Conservation (phyloP, 805 yeast genomes). For the Candida cerambycidarum region DNA sequence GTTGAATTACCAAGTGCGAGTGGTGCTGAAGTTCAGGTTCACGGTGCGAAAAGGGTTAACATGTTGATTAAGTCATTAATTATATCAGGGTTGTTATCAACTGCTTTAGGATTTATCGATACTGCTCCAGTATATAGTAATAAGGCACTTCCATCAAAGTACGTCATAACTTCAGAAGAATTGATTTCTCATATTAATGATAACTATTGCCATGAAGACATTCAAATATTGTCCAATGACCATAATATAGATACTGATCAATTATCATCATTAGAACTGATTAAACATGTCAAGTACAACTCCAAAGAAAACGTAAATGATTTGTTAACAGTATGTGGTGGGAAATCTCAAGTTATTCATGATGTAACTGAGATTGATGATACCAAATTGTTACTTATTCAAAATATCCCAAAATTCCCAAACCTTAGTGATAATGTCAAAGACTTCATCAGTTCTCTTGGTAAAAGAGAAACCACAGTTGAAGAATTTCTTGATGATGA, state of each 20-base stretch:
- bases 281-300: slow-evolving; percentile 8
- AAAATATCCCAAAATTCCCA: slow-evolving; percentile 7
- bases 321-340: slow-evolving; percentile 3
- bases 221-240: slow-evolving; percentile 2
- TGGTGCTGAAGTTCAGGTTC: too few relatives aligned
- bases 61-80: slow-evolving; percentile 7
- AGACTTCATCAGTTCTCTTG: slow-evolving; percentile 9
- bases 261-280: background rate
- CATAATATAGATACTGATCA: background rate
- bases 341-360: slow-evolving; percentile 1
- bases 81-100: slow-evolving; percentile 5
- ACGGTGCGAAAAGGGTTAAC: slow-evolving; percentile 15
- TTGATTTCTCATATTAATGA: slow-evolving; percentile 16
- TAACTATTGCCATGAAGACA: slow-evolving; percentile 1
- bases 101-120: slow-evolving; percentile 20
- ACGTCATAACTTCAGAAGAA: slow-evolving; percentile 19
- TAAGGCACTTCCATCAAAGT: slow-evolving; percentile 8
- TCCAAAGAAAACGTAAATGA: background rate
- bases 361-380: slow-evolving; percentile 2
- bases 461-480: slow-evolving; percentile 18
- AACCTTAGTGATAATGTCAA: background rate
- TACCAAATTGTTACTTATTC: slow-evolving; percentile 1
- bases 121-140: slow-evolving; percentile 16
- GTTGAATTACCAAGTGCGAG: too few relatives aligned
- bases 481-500: slow-evolving; percentile 3